Conservation (phyloP, 2,329 filamentous ascomycete genomes). For the Fusarium albidum region DNA sequence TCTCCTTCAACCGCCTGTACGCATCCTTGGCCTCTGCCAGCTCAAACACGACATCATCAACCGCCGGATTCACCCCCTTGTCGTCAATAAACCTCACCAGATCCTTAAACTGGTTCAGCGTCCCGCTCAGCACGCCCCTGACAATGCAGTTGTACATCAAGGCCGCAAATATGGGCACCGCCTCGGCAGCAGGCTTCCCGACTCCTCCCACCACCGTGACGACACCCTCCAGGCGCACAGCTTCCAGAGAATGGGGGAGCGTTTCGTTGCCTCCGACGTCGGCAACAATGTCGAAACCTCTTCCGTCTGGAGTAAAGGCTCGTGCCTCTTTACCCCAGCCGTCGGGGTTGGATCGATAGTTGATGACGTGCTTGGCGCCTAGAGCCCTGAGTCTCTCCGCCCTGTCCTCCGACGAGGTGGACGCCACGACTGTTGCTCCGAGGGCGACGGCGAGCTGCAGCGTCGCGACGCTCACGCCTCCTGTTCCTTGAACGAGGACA, state of each 20-base stretch:
- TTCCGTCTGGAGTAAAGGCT: constrained; percentile 53
- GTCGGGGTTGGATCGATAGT: constrained; percentile 64
- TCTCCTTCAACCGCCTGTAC: constrained; percentile 42
- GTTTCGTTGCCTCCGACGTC: constrained; percentile 74
- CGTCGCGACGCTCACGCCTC: constrained; percentile 49
- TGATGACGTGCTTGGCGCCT: constrained; percentile 66
- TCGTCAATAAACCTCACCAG: constrained; percentile 44
- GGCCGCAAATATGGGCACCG: constrained; percentile 37
- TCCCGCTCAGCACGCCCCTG: constrained; percentile 42
- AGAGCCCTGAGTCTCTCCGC: constrained; percentile 59
- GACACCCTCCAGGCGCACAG: constrained; percentile 50
- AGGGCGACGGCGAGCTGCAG: constrained; percentile 55
- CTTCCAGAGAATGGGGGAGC: constrained; percentile 62
- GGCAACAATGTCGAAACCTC: constrained; percentile 68
- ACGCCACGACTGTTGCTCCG: constrained; percentile 65
- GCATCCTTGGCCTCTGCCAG: constrained; percentile 44
- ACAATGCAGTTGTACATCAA: constrained; percentile 40
- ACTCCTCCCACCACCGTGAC: constrained; percentile 45
- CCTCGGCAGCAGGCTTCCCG: constrained; percentile 24
- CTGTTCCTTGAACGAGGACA: constrained; percentile 51
- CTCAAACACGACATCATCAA: constrained; percentile 44
- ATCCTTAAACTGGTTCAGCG: constrained; percentile 39
- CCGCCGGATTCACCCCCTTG: constrained; percentile 40
- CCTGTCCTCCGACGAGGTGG: constrained; percentile 65
- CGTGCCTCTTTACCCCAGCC: constrained; percentile 66